Evolutionary conservation across 1,284 basidiomycete genomes (phyloP), one percentile per base, ranked within the genome.

Genomic region (Puccinia polysora): DNA sequence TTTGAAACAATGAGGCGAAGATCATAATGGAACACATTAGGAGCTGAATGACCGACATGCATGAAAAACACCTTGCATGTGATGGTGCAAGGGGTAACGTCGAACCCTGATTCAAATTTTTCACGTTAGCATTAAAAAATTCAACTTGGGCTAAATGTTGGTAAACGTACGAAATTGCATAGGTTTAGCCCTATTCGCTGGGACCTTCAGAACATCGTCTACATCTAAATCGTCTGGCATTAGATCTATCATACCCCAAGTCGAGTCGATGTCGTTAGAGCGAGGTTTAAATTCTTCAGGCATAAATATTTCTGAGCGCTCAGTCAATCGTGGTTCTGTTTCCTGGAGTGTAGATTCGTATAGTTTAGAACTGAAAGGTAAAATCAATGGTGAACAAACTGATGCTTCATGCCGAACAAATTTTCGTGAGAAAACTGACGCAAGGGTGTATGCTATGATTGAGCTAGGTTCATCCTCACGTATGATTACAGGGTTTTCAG

Each of bases 391-490:
- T 25, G 40, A 68, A 34, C 45, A 68, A 36, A 2, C 30, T 36
- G 23, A 62, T n/a, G n/a, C n/a, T n/a, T n/a, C n/a, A n/a, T n/a
- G n/a, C n/a, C n/a, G n/a, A n/a, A n/a, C n/a, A n/a, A n/a, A n/a
- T n/a, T n/a, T n/a, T n/a, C n/a, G n/a, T n/a, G 20, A n/a, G 20
- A 32, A 65, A 43, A 64, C 70, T 45, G 55, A 73, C 70, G 40
- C 50, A 55, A 99, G 82, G 8, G 93, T 93, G 69, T 97, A 87
- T 2, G 96, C 95, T 75, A 98, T 95, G 77, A 98, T 96, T 8
- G 93, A 97, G 0, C 93, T 97, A 2, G 96, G 96, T 80, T 99
- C 96, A 79, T 97, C 94, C 59, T 94, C 95, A 25, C 96, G 86
- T 30, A 98, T 89, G 60, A 97, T 88, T 84, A 97, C 95, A 0